A percentile compares a stretch with the other conserved stretches of the same genome.
Evolutionary conservation across 2,329 filamentous ascomycete genomes (phyloP).

Genomic region (Didymellaceae sp.): DNA sequence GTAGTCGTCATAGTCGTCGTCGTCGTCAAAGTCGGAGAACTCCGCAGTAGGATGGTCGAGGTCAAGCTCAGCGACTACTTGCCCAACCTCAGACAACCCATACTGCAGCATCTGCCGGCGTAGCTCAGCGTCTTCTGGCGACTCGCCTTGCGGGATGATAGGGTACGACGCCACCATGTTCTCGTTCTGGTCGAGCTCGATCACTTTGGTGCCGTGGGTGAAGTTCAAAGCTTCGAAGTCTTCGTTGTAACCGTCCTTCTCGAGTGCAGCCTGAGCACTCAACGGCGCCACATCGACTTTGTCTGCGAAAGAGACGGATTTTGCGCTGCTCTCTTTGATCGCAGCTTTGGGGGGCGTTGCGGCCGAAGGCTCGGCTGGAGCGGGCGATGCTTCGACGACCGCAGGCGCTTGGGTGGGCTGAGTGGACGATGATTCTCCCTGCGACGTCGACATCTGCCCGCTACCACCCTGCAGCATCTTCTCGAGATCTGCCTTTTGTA

Average conservation of each 20-base stretch:
- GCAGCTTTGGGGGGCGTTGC: background rate
- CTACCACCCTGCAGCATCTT: slow-evolving; percentile 21
- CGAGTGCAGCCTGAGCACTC: slow-evolving; percentile 17
- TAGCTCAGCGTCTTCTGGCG: slow-evolving; percentile 77
- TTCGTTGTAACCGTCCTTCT: slow-evolving; percentile 35
- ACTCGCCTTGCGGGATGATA: slow-evolving; percentile 75
- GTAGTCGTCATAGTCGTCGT: slow-evolving; percentile 54
- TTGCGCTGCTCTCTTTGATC: slow-evolving; percentile 48
- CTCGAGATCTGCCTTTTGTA: slow-evolving; percentile 51
- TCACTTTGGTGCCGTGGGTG: slow-evolving; percentile 46
- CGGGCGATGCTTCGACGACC: background rate
- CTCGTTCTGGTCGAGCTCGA: slow-evolving; percentile 54
- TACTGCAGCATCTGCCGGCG: slow-evolving; percentile 92
- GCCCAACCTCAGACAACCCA: slow-evolving; percentile 83
- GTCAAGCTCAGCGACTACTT: slow-evolving; percentile 90
- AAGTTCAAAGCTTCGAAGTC: slow-evolving; percentile 39
- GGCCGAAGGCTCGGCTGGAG: background rate
- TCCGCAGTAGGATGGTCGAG: slow-evolving; percentile 69
- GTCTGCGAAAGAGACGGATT: slow-evolving; percentile 68
- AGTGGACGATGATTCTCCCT: background rate
- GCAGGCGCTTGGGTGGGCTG: background rate
- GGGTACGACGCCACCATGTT: slow-evolving; percentile 52
- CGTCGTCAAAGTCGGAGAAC: slow-evolving; percentile 59
- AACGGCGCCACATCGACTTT: slow-evolving; percentile 57
- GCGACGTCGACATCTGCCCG: background rate